Evolutionary conservation across 2,329 filamentous ascomycete species (phyloP).

Genomic region (Pseudogymnoascus sp.): DNA sequence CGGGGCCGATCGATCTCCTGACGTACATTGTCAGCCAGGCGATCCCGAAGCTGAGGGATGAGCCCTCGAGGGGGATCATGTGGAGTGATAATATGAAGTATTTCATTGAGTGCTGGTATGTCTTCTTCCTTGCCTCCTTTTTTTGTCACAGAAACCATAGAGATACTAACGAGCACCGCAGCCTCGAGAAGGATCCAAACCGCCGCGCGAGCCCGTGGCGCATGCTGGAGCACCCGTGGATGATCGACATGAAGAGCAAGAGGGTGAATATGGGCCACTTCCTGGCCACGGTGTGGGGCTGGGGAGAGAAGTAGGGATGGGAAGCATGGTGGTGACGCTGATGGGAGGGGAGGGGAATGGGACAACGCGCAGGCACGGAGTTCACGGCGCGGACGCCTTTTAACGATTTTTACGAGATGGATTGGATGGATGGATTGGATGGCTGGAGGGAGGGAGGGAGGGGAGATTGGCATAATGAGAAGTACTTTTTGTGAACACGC

Average conservation of each 20-base stretch:
- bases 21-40: constrained; percentile 96
- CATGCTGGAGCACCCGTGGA: constrained; percentile 99
- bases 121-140: constrained; percentile 22
- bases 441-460: not conserved
- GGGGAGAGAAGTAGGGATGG: constrained; percentile 44
- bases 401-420: constrained; percentile 5
- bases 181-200: constrained; percentile 85
- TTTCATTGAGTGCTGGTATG: constrained; percentile 98
- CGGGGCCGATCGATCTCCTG: constrained; percentile 86
- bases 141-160: constrained; percentile 7
- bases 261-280: constrained; percentile 97
- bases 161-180: constrained; percentile 29
- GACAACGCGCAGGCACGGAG: constrained; percentile 5
- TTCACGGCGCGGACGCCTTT: not conserved
- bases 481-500: not conserved
- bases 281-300: constrained; percentile 91
- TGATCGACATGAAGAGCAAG: constrained; percentile 91
- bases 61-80: constrained; percentile 77
- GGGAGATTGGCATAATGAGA: not conserved
- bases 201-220: constrained; percentile 92
- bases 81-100: constrained; percentile 99
- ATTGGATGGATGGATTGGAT: not conserved
- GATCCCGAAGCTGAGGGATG: constrained; percentile 92
- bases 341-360: not conserved
- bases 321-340: not conserved